Percentiles rank a stretch among this genome's conserved stretches.
phyloP scores from a whole-genome alignment of 23 red algal genomes.

The Pyropia haitanensis region DNA sequence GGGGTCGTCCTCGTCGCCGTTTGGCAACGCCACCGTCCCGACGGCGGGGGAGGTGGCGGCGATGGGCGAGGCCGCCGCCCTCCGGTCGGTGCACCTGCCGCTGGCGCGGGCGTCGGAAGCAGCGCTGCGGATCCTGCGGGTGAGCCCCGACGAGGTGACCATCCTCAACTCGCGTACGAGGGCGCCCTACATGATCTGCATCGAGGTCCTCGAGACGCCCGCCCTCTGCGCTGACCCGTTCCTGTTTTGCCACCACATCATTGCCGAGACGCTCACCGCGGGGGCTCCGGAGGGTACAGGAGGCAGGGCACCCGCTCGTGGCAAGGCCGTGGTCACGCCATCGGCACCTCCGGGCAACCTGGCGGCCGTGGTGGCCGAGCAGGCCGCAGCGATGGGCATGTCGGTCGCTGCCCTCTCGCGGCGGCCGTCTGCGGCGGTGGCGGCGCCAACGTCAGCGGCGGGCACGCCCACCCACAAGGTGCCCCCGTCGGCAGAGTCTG shows the following conservation, averaged over 20 bases:
- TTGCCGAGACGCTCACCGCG: conserved; percentile 16
- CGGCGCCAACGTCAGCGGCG: no score
- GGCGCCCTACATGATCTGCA: conserved; percentile 72
- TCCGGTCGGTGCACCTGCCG: conserved; percentile 72
- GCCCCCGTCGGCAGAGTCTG: no score
- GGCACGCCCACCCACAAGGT: no score
- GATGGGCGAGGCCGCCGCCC: conserved; percentile 32
- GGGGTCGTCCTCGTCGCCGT: conserved; percentile 25
- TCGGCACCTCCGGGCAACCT: no score
- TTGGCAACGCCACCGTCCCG: conserved; percentile 2
- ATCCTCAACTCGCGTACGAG: conserved; percentile 67
- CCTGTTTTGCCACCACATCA: conserved; percentile 68
- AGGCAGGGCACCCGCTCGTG: background rate
- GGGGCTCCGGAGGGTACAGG: conserved; percentile 1
- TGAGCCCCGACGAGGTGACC: conserved; percentile 50
- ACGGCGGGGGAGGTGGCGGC: conserved; percentile 42
- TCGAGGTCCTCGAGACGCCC: conserved; percentile 81
- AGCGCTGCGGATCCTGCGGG: conserved; percentile 70
- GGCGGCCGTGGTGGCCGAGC: no score
- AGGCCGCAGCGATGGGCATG: no score
- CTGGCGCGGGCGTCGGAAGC: conserved; percentile 52
- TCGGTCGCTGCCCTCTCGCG: no score
- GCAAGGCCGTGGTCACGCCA: no score
- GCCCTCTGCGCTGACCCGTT: conserved; percentile 73
- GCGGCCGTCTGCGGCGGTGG: no score